phyloP scores from a whole-genome alignment of 2,329 filamentous ascomycete species.

The Colletotrichum orbiculare region DNA sequence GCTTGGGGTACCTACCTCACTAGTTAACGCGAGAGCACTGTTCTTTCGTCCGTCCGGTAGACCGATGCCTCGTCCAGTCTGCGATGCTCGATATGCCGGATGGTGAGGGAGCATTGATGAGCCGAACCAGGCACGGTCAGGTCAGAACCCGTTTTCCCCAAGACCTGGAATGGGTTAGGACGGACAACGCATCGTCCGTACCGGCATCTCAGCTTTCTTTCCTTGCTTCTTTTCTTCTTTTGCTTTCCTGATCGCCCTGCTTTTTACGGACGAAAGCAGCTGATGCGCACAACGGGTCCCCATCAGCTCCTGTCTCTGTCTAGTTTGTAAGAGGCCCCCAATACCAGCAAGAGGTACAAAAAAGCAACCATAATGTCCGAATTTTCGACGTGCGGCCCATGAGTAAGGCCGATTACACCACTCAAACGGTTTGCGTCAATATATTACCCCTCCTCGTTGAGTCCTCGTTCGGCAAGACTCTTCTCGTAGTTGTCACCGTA shows the following conservation, averaged over 20 bases:
- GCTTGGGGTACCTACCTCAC: slow-evolving; percentile 4
- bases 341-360: slow-evolving; percentile 2
- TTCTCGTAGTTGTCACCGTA: background rate
- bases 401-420: slow-evolving; percentile 4
- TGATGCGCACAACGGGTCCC: background rate
- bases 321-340: background rate
- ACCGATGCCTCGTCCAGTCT: slow-evolving; percentile 29
- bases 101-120: slow-evolving; percentile 29
- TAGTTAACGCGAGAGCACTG: background rate
- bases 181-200: slow-evolving; percentile 27
- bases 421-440: slow-evolving; percentile 4
- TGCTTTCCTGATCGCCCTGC: too few relatives aligned
- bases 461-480: background rate
- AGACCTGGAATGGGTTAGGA: background rate
- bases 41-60: slow-evolving; percentile 27
- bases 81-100: slow-evolving; percentile 28
- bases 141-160: slow-evolving; percentile 5
- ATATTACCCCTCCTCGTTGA: background rate
- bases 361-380: slow-evolving; percentile 24
- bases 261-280: slow-evolving; percentile 15
- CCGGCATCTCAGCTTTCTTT: background rate
- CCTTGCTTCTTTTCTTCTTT: background rate
- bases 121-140: slow-evolving; percentile 15
- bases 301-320: slow-evolving; percentile 8
- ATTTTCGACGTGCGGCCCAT: slow-evolving; percentile 24